phyloP scores from a whole-genome alignment of 305 asterid species.

The Ajuga reptans region DNA sequence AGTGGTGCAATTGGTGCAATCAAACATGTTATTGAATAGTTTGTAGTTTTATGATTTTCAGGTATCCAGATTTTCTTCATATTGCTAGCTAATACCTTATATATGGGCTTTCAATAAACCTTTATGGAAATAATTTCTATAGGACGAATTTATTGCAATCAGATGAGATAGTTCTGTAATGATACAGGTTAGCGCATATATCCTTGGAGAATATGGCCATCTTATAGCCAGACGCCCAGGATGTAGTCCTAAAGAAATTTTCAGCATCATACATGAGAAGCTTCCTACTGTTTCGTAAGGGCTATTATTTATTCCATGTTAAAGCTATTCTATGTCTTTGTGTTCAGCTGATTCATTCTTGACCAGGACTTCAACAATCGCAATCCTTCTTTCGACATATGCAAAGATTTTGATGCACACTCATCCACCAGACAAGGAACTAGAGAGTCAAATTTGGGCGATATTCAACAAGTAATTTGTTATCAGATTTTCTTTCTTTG shows the following conservation, averaged over 20 bases:
- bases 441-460: slow-evolving; percentile 31
- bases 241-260: slow-evolving; percentile 84
- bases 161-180: slow-evolving; percentile 8
- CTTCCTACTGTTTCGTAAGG: slow-evolving; percentile 96
- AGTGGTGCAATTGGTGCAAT: background rate
- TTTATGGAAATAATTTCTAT: background rate
- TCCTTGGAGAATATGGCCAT: slow-evolving; percentile 98
- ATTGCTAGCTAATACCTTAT: background rate
- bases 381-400: slow-evolving; percentile 91
- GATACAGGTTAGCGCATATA: slow-evolving; percentile 81
- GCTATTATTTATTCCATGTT: slow-evolving; percentile 10
- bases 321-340: slow-evolving; percentile 9
- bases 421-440: slow-evolving; percentile 77
- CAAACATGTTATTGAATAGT: background rate
- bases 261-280: slow-evolving; percentile 79
- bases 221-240: slow-evolving; percentile 90
- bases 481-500: background rate
- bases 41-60: background rate
- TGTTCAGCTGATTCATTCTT: slow-evolving; percentile 25
- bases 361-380: slow-evolving; percentile 81
- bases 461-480: slow-evolving; percentile 28
- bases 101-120: background rate
- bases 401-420: slow-evolving; percentile 83
- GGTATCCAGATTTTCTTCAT: background rate
- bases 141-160: background rate